Evolutionary conservation across 257 asterid genomes (phyloP), one percentile per base, ranked within the genome.

Genomic region (Lavandula angustifolia): DNA sequence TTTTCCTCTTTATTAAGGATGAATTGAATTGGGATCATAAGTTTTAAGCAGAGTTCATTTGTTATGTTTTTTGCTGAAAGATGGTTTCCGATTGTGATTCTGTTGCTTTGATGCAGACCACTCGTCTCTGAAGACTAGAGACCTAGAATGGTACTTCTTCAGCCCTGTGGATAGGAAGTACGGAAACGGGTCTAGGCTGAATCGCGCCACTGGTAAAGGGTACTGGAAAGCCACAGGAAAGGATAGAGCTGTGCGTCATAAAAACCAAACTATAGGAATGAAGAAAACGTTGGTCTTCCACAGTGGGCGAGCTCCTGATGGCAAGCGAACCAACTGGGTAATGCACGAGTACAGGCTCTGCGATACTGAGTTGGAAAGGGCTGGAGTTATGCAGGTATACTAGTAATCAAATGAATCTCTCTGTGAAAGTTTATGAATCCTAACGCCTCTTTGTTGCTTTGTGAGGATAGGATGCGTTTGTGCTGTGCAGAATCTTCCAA

Each of bases 211-310:
- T 3, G 98, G 95, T 10, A 72, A 81, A 69, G 98, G 98, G 1
- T 91, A 88, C 58, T 92, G 98, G 98, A 92, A 92, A 70, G 98
- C 98, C 1, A 92, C 98, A 6, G 98, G 98, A 22, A 91, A 88
- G 70, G 98, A 91, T 60, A 83, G 98, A 49, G 66, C 81, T 0
- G 98, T 91, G 17, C 88, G 84, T 3, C 98, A 91, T 60, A 82
- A 86, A 62, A 68, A 68, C 50, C 75, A 73, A 48, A 77, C 85
- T 4, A 88, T 86, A 62, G 98, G 98, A 49, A 91, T 91, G 98
- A 91, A 91, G 76, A 92, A 92, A 64, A 92, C 98, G 0, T 88
- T 89, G 8, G 97, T 89, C 57, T 92, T 87, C 76, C 98, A 91
- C 58, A 82, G 85, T 6, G 98, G 96, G 7, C 85, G 98, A 74